These are phyloP conservation scores for Lyophyllum atratum DNA, from an alignment of 768 basidiomycete genomes.

Conservation along the genomic window DNA sequence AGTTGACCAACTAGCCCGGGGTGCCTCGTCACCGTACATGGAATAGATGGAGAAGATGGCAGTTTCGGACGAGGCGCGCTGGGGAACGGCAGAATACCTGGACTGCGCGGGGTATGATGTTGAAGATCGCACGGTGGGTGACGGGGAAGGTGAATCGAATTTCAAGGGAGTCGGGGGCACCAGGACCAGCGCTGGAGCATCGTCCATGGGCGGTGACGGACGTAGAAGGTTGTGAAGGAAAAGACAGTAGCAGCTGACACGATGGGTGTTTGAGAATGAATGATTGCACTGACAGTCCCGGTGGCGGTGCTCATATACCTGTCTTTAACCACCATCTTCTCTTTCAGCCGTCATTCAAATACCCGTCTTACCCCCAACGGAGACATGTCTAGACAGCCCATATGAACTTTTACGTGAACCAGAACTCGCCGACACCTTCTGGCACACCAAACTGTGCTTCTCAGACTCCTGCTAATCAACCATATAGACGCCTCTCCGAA, in stretches of 20 bases:
- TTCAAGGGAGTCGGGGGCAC: constrained; percentile 34
- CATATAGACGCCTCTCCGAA: neutral
- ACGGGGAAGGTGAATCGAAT: constrained; percentile 22
- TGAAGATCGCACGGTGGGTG: constrained; percentile 30
- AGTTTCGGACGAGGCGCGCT: constrained; percentile 66
- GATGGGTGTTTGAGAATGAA: neutral
- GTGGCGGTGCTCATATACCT: constrained; percentile 3
- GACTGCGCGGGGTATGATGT: constrained; percentile 31
- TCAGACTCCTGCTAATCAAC: neutral
- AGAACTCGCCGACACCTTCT: neutral
- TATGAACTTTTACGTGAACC: neutral
- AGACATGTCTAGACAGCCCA: neutral
- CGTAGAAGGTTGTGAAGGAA: neutral
- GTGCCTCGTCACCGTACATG: constrained; percentile 73
- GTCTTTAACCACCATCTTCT: neutral
- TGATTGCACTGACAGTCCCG: neutral
- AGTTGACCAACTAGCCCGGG: constrained; percentile 47
- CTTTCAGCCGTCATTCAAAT: neutral
- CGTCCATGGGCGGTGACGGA: constrained; percentile 31
- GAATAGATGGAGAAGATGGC: constrained; percentile 85
- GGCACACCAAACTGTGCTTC: too few species aligned
- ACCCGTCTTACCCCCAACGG: neutral
- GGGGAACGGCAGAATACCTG: constrained; percentile 37
- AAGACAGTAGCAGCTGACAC: constrained; percentile 6
- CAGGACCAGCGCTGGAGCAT: constrained; percentile 40